Base-by-base conservation (phyloP, 176 grass and related monocot genomes). In the Alloteropsis semialata region DNA sequence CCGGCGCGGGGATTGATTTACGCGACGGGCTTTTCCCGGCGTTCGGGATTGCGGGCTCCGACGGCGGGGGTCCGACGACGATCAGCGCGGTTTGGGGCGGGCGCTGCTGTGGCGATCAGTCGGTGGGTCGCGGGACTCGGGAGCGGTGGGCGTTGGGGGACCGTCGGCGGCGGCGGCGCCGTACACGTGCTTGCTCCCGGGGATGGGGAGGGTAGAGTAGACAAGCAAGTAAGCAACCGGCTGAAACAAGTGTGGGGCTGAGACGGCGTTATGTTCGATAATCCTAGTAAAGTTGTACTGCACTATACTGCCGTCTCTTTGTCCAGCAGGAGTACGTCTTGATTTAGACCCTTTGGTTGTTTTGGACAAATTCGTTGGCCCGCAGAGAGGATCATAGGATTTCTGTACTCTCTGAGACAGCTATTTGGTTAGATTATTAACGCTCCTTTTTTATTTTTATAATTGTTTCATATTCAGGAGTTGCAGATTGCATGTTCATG, bases 381-480 rank as follows among this genome's bases (percentile, higher is more conserved):
- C 43, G 4, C 3, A 36, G 19, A 49, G 18, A 27, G 19, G 13
- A 51, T 32, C 22, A 3, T 39, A 54, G 63, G 32, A 68, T 28
- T 28, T 22, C 2, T 68, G 62, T 17, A 80, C 13, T 39, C 30
- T 7, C 9, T 27, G 22, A 28, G 32, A 54, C 24, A 66, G 46
- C 30, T 66, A n/a, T 3, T 42, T 43, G n/a, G 1, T 67, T 37
- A 45, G 60, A 51, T 39, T 50, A 48, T 32, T 63, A 43, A 24
- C 30, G 19, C 34, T 12, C n/a, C n/a, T n/a, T n/a, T n/a, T n/a
- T n/a, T n/a, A n/a, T n/a, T n/a, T n/a, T n/a, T n/a, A n/a, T n/a
- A n/a, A n/a, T 49, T 48, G n/a, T 65, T 57, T 78, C 57, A 49
- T 66, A 72, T 81, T 8, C 83, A 74, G 79, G 78, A 73, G 2